Percentiles rank a stretch among this genome's conserved stretches.
Conservation (phyloP, 306 rosid species). For the Urtica urens region DNA sequence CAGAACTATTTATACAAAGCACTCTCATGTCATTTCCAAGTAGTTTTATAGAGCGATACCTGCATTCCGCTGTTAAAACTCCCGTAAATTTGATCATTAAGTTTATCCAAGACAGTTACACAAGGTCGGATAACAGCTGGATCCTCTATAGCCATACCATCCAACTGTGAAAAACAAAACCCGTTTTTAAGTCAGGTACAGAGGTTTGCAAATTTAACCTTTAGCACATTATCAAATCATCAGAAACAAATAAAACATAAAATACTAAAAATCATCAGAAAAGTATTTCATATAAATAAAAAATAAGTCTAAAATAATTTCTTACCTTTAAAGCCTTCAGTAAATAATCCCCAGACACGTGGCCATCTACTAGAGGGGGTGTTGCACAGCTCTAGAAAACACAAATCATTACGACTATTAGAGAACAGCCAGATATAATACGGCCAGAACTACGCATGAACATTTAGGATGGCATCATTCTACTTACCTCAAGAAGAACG, state of each 20-base stretch:
- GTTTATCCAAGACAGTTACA: slow-evolving; percentile 53
- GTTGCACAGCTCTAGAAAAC: slow-evolving; percentile 45
- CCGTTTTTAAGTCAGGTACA: too few species aligned
- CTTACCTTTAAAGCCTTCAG: slow-evolving; percentile 66
- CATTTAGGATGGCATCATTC: not conserved
- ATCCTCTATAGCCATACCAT: slow-evolving; percentile 32
- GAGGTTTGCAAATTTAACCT: too few species aligned
- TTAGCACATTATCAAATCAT: too few species aligned
- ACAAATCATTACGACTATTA: slow-evolving; percentile 14
- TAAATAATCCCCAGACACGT: slow-evolving; percentile 35
- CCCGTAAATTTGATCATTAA: slow-evolving; percentile 38
- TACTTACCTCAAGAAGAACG: slow-evolving; percentile 68
- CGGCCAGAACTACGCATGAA: slow-evolving; percentile 1
- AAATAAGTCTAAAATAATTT: not conserved
- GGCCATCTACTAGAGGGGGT: slow-evolving; percentile 45
- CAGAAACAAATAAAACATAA: too few species aligned
- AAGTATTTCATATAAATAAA: too few species aligned
- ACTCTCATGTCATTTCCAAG: not conserved
- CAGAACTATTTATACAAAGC: not conserved
- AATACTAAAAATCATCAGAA: too few species aligned
- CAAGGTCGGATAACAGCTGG: slow-evolving; percentile 63
- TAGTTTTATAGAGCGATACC: slow-evolving; percentile 34
- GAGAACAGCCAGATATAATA: slow-evolving; percentile 8
- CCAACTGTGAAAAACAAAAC: too few species aligned
- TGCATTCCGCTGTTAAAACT: slow-evolving; percentile 43